phyloP scores from a whole-genome alignment of 2,329 filamentous ascomycete genomes.

The Fusarium sp. region DNA sequence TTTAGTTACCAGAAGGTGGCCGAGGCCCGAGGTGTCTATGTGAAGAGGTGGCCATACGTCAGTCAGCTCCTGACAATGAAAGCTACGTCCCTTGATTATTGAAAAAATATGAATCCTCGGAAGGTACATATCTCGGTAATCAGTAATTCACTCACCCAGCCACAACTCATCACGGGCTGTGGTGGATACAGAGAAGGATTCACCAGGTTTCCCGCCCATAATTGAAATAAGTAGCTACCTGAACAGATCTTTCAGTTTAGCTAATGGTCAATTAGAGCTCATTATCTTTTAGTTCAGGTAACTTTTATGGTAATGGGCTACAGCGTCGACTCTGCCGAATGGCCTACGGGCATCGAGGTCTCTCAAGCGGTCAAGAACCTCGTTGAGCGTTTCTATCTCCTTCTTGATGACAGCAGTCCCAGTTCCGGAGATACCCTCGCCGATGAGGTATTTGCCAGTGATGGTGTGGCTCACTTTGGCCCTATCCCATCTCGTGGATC shows the following conservation, averaged over 20 bases:
- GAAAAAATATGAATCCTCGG: neutral
- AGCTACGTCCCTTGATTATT: neutral
- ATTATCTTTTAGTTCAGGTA: neutral
- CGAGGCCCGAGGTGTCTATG: neutral
- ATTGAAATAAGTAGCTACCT: neutral
- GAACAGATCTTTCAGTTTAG: neutral
- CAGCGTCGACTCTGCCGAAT: neutral
- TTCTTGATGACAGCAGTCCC: neutral
- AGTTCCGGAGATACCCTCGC: neutral
- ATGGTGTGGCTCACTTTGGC: neutral
- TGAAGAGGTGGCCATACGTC: neutral
- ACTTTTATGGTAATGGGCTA: neutral
- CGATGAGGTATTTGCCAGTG: neutral
- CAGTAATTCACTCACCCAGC: neutral
- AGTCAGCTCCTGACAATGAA: neutral
- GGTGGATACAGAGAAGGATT: too few species aligned
- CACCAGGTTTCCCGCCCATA: neutral
- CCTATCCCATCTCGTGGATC: neutral
- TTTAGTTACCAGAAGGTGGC: neutral
- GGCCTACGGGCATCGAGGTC: neutral
- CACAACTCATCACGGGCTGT: neutral
- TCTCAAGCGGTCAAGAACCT: neutral
- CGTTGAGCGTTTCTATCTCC: neutral
- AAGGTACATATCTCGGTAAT: neutral
- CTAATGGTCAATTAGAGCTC: neutral